phyloP scores from a whole-genome alignment of 2,329 filamentous ascomycete species.

The Fusarium mexicanum region DNA sequence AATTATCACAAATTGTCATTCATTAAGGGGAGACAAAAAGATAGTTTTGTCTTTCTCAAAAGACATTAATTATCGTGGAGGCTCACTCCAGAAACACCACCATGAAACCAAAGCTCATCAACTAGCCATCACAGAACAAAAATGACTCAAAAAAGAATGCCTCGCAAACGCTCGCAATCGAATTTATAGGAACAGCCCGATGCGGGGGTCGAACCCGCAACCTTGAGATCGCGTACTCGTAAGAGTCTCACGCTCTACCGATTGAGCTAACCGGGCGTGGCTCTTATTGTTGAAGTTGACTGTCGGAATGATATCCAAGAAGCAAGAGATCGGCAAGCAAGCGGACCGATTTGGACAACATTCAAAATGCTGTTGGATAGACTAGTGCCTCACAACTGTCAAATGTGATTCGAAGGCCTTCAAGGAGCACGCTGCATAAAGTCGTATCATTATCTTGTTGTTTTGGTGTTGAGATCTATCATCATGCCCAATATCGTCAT shows the following conservation, averaged over 20 bases:
- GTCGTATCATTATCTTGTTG: slow-evolving; percentile 6
- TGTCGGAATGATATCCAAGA: neutral
- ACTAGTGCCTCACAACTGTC: neutral
- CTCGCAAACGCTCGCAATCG: slow-evolving; percentile 36
- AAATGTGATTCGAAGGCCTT: neutral
- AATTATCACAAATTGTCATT: neutral
- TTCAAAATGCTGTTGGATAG: too few relatives aligned
- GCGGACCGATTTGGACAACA: too few relatives aligned
- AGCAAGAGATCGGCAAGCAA: neutral
- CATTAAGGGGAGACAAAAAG: neutral
- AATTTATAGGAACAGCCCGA: slow-evolving; percentile 52
- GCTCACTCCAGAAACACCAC: neutral
- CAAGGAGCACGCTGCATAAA: neutral
- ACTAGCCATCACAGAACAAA: neutral
- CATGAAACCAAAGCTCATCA: neutral
- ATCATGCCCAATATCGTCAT: slow-evolving; percentile 18
- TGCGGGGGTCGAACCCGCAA: slow-evolving; percentile 64
- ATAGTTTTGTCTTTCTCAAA: too few relatives aligned
- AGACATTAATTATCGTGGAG: too few relatives aligned
- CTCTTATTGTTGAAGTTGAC: slow-evolving; percentile 2
- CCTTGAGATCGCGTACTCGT: slow-evolving; percentile 60
- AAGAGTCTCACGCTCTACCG: slow-evolving; percentile 76
- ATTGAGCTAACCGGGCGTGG: slow-evolving; percentile 51
- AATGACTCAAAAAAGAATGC: slow-evolving; percentile 26
- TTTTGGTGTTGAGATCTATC: slow-evolving; percentile 38